These are phyloP conservation scores for Rhizopogon rudus DNA, from an alignment of 768 basidiomycete species.

Conservation along the genomic window DNA sequence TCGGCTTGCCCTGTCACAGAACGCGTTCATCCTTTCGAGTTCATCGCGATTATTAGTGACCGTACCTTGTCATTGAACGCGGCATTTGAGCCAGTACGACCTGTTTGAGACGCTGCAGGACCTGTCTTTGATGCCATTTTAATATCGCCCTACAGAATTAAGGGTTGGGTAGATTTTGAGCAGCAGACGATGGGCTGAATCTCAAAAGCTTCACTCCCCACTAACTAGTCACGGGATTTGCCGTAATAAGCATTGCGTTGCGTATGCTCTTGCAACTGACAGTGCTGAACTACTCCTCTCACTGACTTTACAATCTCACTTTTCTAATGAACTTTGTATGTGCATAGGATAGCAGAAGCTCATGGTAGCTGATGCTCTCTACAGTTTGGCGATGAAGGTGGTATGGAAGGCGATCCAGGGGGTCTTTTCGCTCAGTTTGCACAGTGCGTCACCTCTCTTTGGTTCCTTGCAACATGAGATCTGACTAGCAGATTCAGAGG, in stretches of 20 bases:
- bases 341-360: background rate
- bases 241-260: constrained; percentile 20
- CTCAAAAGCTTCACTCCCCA: constrained; percentile 11
- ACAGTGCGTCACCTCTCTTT: constrained; percentile 35
- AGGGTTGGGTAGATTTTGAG: constrained; percentile 3
- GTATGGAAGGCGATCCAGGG: constrained; percentile 44
- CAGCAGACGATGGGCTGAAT: constrained; percentile 6
- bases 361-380: constrained; percentile 13
- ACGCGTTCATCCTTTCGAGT: constrained; percentile 21
- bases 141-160: constrained; percentile 6
- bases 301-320: constrained; percentile 12
- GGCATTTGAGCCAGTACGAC: constrained; percentile 55
- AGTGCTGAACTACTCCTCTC: constrained; percentile 6
- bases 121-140: constrained; percentile 25
- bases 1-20: constrained; percentile 79
- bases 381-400: constrained; percentile 31
- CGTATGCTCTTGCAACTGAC: constrained; percentile 15
- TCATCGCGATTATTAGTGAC: background rate
- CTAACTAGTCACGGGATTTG: constrained; percentile 24
- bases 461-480: background rate
- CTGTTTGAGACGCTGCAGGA: constrained; percentile 21
- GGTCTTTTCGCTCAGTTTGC: constrained; percentile 65
- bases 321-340: constrained; percentile 37
- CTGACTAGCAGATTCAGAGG: constrained; percentile 36
- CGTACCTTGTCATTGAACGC: constrained; percentile 83